Evolutionary conservation across 2,329 filamentous ascomycete genomes (phyloP), one percentile per base, ranked within the genome.

Genomic region (Diplodia intermedia): DNA sequence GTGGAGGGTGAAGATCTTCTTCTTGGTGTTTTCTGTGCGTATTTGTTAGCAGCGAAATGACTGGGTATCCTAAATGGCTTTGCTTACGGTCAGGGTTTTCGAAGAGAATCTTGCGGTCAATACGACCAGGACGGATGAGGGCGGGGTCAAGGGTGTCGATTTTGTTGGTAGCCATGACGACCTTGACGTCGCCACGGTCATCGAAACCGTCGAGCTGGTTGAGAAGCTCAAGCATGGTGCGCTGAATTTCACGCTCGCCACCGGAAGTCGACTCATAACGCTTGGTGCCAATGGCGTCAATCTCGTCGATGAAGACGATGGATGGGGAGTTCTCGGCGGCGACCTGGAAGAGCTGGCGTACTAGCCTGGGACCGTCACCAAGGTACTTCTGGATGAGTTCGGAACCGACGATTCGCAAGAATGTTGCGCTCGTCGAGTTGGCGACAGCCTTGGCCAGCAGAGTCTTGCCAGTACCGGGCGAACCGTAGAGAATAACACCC

Each of bases 81-180:
- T 50, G 81, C 86, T 81, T 80, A 88, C 86, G 88, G 73, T 91
- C 89, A 29, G 89, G 89, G 75, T 89, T 90, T 81, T 91, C 89
- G 71, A 91, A 91, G 71, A 91, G 83, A 78, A 99, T 99, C 88
- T 99, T 99, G 75, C 95, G 90, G 81, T 99, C 95, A 80, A 99
- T 99, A 86, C 95, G 94, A 71, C 95, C 95, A 54, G 95, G 95
- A 73, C 95, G 91, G 77, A 99, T 99, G 73, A 99, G 86, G 20
- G 95, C 95, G 67, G 95, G 95, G 77, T 99, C 96, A 33, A 99
- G 86, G 4, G 93, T 97, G 73, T 99, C 96, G 73, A 99, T 99
- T 88, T 99, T 99, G 89, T 99, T 99, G 73, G 95, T 99, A 14
- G 95, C 96, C 94, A 99, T 98, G 80, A 99, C 94, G 70, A 99